Conservation (phyloP, 768 basidiomycete species). For the Chlorophyllum brunneum region DNA sequence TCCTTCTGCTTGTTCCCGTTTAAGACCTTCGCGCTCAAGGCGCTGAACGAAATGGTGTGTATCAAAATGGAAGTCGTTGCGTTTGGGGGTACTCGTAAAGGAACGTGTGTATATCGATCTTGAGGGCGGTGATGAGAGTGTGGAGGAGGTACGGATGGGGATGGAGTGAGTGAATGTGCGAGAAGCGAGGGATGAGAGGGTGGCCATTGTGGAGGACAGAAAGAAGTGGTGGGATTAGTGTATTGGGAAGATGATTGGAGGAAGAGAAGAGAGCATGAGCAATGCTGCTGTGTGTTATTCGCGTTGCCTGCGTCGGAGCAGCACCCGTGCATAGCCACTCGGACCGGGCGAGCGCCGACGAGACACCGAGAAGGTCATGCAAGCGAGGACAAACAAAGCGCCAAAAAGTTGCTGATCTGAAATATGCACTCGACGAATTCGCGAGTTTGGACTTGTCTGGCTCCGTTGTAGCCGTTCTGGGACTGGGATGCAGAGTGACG, state of each 20-base stretch:
- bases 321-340: conserved; percentile 1
- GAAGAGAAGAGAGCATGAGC: background rate
- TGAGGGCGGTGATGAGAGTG: conserved; percentile 2
- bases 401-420: conserved; percentile 5
- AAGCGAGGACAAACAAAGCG: conserved; percentile 6
- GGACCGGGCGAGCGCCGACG: background rate
- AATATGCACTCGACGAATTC: no score
- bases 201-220: background rate
- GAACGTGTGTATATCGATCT: conserved; percentile 18
- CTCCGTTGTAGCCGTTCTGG: no score
- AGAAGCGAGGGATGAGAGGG: background rate
- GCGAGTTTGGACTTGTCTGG: no score
- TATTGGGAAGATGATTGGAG: no score
- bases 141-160: background rate
- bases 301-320: background rate
- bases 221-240: background rate
- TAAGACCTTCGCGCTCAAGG: conserved; percentile 84
- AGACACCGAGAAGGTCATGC: background rate
- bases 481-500: conserved; percentile 98
- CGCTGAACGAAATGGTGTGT: conserved; percentile 94
- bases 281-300: background rate
- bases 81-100: conserved; percentile 26
- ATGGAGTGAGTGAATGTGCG: background rate
- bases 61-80: conserved; percentile 79
- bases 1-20: conserved; percentile 89